Base-by-base conservation (phyloP, 345 rosid genomes). In the Brassica nigra region DNA sequence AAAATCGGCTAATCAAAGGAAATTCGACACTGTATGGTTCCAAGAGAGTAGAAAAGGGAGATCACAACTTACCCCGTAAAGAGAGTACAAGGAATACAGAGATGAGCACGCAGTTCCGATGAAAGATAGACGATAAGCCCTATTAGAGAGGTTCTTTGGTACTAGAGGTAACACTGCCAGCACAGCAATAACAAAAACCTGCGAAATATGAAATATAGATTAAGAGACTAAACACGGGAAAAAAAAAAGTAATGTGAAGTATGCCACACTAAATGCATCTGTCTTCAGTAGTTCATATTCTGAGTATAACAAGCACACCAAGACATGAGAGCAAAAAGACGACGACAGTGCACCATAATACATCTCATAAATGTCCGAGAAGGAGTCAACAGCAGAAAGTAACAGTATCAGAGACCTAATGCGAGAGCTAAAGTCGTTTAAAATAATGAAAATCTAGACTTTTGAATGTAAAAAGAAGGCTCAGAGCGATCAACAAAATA, bases 101-200 rank as follows among this genome's bases (percentile, higher is more conserved):
- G 97, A 87, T 8, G 97, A 90, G 81, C 98, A 88, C 0, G 93
- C 89, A 52, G 97, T 95, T 87, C 99, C 99, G 90, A 93, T 84
- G 79, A 93, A 90, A 36, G 98, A 90, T 73, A 93, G 88, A 27
- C 99, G 89, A 80, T 90, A 93, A 55, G 97, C 97, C 83, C 97
- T 89, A 59, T 80, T 88, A 15, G 98, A 89, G 71, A 95, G 92
- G 83, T 77, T 83, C 85, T 57, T 84, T 23, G 98, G 97, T 49
- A 89, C 74, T 10, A 95, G 83, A 20, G 98, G 99, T 78, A 91
- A 77, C 74, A 93, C 89, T 62, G 99, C 97, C 80, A 95, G 90
- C 80, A 93, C 81, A 59, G 95, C 95, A 76, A 95, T 91, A 73
- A 93, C 88, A 47, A 93, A 89, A 76, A 93, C 95, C 98, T 95